phyloP scores from a whole-genome alignment of 2,329 filamentous ascomycete genomes.

The Alternaria sp. region DNA sequence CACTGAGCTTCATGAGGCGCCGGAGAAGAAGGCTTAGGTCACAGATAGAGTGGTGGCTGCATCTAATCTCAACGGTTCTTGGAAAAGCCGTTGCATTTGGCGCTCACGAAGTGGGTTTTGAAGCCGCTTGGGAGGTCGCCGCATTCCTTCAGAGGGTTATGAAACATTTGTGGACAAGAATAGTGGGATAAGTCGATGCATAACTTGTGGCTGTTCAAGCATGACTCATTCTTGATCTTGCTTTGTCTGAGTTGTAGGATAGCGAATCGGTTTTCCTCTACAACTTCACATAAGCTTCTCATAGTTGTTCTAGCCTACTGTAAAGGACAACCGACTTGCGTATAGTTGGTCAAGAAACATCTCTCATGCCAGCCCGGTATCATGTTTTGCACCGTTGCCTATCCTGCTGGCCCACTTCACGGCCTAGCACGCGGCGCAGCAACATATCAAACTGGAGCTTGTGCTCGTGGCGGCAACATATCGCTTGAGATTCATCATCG shows the following conservation, averaged over 20 bases:
- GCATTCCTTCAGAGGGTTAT: constrained; percentile 5
- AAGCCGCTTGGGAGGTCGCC: not conserved
- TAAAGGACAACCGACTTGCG: not conserved
- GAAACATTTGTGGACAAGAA: constrained; percentile 1
- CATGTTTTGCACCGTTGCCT: not conserved
- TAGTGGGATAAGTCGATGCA: not conserved
- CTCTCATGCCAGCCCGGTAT: not conserved
- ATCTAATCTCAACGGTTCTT: not conserved
- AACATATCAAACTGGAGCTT: constrained; percentile 2
- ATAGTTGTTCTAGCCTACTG: no score
- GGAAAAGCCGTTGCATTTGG: constrained; percentile 12
- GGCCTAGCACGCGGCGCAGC: constrained; percentile 4
- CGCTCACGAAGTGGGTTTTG: constrained; percentile 9
- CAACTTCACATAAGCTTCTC: no score
- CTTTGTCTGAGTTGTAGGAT: not conserved
- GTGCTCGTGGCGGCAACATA: not conserved
- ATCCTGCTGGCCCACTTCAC: not conserved
- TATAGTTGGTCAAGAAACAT: not conserved
- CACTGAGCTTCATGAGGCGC: constrained; percentile 33
- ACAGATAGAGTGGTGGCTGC: not conserved
- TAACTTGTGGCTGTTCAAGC: not conserved
- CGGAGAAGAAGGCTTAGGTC: constrained; percentile 36
- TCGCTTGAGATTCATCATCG: constrained; percentile 1
- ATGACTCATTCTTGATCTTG: not conserved
- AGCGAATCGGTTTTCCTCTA: not conserved